Conservation (phyloP, 2,329 filamentous ascomycete genomes). For the Scedosporium boydii region DNA sequence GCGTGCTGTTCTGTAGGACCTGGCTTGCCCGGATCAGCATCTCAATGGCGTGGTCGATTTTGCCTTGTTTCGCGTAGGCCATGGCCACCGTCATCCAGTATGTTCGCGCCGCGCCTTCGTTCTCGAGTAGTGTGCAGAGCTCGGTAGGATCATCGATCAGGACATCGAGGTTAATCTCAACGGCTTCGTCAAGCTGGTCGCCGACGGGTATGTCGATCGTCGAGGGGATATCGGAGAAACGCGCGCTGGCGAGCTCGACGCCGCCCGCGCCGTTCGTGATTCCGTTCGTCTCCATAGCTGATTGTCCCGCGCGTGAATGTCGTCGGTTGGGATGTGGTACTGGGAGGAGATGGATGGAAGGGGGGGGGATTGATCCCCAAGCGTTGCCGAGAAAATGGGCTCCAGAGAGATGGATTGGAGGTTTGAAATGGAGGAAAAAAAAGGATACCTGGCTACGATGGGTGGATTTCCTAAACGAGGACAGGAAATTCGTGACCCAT, state of each 20-base stretch:
- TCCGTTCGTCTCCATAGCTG: constrained; percentile 26
- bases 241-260: constrained; percentile 35
- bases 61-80: constrained; percentile 92
- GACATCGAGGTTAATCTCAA: constrained; percentile 88
- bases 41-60: constrained; percentile 74
- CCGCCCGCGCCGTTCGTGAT: constrained; percentile 27
- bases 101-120: constrained; percentile 79
- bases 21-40: constrained; percentile 65
- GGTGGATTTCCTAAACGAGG: not conserved
- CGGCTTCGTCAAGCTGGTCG: constrained; percentile 60
- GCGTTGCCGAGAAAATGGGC: not conserved
- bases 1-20: constrained; percentile 59
- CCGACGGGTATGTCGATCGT: constrained; percentile 59
- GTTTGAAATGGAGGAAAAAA: not conserved
- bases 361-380: not conserved
- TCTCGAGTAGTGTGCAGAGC: constrained; percentile 88
- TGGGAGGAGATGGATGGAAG: not conserved
- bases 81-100: constrained; percentile 98
- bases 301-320: not conserved
- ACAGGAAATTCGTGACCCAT: not conserved
- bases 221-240: constrained; percentile 55
- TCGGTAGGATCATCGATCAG: constrained; percentile 91
- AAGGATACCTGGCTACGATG: not conserved
- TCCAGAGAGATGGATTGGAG: not conserved
- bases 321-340: not conserved